Evolutionary conservation across 192 early-diverging fungal species (phyloP).

Genomic region (Lunasporangiospora selenospora): DNA sequence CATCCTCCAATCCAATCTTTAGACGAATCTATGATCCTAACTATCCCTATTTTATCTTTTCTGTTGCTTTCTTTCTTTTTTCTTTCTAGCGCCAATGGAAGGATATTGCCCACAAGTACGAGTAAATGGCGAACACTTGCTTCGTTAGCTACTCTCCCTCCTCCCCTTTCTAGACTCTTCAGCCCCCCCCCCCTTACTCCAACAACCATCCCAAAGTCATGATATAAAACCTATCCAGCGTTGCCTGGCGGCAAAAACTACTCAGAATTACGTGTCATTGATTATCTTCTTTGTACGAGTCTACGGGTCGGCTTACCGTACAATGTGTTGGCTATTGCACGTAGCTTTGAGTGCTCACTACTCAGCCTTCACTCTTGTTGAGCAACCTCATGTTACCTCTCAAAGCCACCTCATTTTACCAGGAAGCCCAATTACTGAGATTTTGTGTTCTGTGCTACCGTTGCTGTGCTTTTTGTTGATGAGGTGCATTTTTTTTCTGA

Average conservation of each 20-base stretch:
- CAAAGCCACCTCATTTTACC: neutral
- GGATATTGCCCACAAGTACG: conserved; percentile 77
- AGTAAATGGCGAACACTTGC: conserved; percentile 31
- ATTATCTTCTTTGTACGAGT: conserved; percentile 4
- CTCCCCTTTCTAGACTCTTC: neutral
- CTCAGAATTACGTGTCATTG: conserved; percentile 24
- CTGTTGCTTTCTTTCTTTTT: neutral
- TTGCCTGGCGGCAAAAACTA: neutral
- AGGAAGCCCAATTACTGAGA: no score
- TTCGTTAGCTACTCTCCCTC: neutral
- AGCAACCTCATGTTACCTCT: neutral
- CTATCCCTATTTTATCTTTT: neutral
- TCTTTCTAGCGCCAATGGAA: conserved; percentile 79
- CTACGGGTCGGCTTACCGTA: no score
- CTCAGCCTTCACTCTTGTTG: conserved; percentile 4
- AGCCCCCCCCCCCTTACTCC: neutral
- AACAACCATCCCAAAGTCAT: neutral
- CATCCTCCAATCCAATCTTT: neutral
- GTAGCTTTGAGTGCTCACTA: conserved; percentile 6
- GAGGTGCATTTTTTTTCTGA: no score
- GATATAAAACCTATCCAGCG: neutral
- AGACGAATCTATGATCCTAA: no score
- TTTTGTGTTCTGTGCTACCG: no score
- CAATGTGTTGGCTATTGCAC: no score
- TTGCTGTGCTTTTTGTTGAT: no score